Percentiles rank a stretch among this genome's conserved stretches.
Conservation (phyloP, 225 moss, liverwort and hornwort genomes). For the Asterella californica region DNA sequence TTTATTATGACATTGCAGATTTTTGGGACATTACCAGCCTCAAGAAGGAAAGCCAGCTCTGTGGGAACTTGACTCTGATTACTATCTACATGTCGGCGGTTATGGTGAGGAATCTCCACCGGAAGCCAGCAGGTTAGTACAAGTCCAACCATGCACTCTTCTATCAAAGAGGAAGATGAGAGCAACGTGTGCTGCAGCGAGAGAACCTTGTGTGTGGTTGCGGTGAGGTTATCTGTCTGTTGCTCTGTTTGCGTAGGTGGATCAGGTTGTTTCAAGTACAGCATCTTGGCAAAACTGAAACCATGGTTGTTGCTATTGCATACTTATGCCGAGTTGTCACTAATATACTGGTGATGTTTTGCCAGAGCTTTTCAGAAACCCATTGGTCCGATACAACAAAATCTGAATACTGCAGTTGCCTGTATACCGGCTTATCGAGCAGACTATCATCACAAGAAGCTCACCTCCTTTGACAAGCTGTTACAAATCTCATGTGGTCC, state of each 20-base stretch:
- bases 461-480: slow-evolving; percentile 94
- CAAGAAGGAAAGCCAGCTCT: slow-evolving; percentile 75
- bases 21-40: slow-evolving; percentile 85
- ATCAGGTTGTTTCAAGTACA: background rate
- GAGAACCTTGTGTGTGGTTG: background rate
- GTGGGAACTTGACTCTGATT: slow-evolving; percentile 95
- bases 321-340: background rate
- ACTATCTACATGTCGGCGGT: slow-evolving; percentile 87
- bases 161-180: background rate
- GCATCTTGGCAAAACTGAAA: too few relatives aligned
- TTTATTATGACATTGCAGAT: slow-evolving; percentile 43
- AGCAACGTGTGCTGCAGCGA: background rate
- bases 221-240: background rate
- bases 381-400: slow-evolving; percentile 38
- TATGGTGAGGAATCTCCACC: slow-evolving; percentile 63
- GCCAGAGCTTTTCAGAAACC: slow-evolving; percentile 40
- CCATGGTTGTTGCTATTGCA: background rate
- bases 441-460: slow-evolving; percentile 64
- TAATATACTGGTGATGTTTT: background rate
- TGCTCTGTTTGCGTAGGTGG: background rate
- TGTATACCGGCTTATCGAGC: slow-evolving; percentile 52
- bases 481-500: slow-evolving; percentile 69
- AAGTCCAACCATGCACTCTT: background rate
- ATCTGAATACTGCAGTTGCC: slow-evolving; percentile 47
- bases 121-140: slow-evolving; percentile 30